phyloP scores from a whole-genome alignment of 106 monocot genomes.

The Apostasia shenzhenica region DNA sequence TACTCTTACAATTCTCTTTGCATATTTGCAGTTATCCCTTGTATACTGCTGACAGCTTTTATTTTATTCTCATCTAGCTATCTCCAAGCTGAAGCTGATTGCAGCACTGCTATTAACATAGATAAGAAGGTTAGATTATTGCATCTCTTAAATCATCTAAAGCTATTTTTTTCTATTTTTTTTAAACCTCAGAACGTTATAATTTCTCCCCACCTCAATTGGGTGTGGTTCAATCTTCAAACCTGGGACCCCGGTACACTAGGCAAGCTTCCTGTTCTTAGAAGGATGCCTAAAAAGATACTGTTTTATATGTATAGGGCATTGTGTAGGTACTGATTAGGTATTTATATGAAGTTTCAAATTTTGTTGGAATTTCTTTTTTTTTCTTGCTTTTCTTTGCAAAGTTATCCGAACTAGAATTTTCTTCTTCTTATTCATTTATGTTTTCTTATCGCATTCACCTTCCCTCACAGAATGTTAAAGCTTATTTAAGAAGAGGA shows the following conservation, averaged over 20 bases:
- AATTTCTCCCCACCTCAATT: too few relatives aligned
- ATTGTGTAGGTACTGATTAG: too few relatives aligned
- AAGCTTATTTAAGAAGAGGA: conserved; percentile 91
- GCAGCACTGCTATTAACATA: conserved; percentile 70
- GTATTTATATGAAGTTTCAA: too few relatives aligned
- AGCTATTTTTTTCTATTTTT: not conserved
- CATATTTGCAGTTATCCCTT: not conserved
- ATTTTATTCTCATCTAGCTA: conserved; percentile 41
- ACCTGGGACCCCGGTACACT: too few relatives aligned
- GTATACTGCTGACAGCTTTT: conserved; percentile 9
- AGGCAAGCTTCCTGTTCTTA: too few relatives aligned
- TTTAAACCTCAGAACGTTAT: too few relatives aligned
- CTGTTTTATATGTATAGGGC: too few relatives aligned
- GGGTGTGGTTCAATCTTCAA: too few relatives aligned
- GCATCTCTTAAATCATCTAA: not conserved
- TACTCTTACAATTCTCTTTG: conserved; percentile 20
- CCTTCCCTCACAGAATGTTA: conserved; percentile 55
- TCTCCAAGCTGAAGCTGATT: conserved; percentile 91
- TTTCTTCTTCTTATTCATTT: not conserved
- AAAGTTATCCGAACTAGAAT: too few relatives aligned
- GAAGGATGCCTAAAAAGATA: too few relatives aligned
- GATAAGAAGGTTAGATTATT: conserved; percentile 75
- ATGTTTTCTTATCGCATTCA: not conserved
- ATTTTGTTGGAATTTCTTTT: too few relatives aligned
- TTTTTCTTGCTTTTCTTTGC: too few relatives aligned